A percentile compares a stretch with the other conserved stretches of the same genome.
phyloP scores from a whole-genome alignment of 1,284 basidiomycete species.

The Ganoderma lucidum region DNA sequence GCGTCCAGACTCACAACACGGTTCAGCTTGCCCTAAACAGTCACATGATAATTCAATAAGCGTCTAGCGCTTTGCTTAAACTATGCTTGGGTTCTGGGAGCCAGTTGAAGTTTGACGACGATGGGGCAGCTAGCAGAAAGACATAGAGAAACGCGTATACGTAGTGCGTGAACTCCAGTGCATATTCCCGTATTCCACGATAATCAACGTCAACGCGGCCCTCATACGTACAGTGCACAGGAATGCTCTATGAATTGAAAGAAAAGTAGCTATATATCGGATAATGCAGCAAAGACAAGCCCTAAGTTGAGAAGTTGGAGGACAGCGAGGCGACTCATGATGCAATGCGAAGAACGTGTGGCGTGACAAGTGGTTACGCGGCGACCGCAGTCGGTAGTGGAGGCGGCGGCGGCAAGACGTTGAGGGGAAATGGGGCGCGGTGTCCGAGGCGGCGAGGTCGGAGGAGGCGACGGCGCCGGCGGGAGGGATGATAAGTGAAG shows the following conservation, averaged over 20 bases:
- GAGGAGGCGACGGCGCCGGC: neutral
- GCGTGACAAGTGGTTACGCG: conserved; percentile 18
- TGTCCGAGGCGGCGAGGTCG: conserved; percentile 1
- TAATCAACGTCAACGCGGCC: neutral
- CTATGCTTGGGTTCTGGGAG: no score
- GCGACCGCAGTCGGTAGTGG: neutral
- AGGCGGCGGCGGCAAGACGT: neutral
- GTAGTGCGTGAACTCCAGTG: neutral
- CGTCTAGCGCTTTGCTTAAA: neutral
- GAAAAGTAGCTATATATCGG: conserved; percentile 23
- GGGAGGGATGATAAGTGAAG: neutral
- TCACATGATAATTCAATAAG: neutral
- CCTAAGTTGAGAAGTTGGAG: conserved; percentile 20
- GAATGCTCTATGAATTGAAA: conserved; percentile 30
- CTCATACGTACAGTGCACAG: conserved; percentile 23
- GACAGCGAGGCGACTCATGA: conserved; percentile 22
- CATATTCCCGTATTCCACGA: conserved; percentile 14
- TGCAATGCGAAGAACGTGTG: conserved; percentile 25
- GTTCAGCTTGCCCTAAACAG: neutral
- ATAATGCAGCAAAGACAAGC: conserved; percentile 30
- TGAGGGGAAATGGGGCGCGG: neutral
- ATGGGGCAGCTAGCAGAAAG: neutral
- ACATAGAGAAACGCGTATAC: neutral
- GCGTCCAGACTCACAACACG: neutral
- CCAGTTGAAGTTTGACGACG: neutral